Conservation (phyloP, 106 monocot species). For the Triglochin maritima region DNA sequence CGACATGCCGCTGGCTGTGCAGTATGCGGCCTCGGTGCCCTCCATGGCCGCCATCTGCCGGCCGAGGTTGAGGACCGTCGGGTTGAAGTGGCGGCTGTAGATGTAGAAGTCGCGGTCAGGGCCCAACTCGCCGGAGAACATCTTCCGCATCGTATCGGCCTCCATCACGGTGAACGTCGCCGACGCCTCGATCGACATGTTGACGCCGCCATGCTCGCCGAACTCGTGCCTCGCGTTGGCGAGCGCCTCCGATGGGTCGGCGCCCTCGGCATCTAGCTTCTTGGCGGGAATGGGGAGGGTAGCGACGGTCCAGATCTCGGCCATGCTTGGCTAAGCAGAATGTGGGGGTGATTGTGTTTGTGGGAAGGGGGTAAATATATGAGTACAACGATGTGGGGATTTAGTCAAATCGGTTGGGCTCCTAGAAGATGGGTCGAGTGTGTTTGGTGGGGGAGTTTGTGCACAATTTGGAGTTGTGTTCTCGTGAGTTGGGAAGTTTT, state of each 20-base stretch:
- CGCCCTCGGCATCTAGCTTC: not conserved
- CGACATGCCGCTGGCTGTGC: slow-evolving; percentile 95
- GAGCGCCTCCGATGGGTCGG: slow-evolving; percentile 61
- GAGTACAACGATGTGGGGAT: too few species aligned
- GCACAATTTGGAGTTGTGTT: too few species aligned
- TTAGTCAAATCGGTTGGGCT: too few species aligned
- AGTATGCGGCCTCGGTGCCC: slow-evolving; percentile 93
- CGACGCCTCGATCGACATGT: slow-evolving; percentile 99
- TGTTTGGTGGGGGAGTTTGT: too few species aligned
- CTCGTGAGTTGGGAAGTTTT: too few species aligned
- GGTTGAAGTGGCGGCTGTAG: slow-evolving; percentile 96
- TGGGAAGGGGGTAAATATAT: too few species aligned
- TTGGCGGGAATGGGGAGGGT: too few species aligned
- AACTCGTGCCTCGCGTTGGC: slow-evolving; percentile 87
- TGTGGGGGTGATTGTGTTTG: too few species aligned
- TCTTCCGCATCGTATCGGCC: slow-evolving; percentile 70
- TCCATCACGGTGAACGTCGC: slow-evolving; percentile 99
- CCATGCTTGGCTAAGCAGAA: too few species aligned
- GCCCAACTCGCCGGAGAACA: slow-evolving; percentile 89
- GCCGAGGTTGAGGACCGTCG: slow-evolving; percentile 77
- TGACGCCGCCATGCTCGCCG: slow-evolving; percentile 98
- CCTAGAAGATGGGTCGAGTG: too few species aligned
- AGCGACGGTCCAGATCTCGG: too few species aligned
- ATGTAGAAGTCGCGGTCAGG: slow-evolving; percentile 88
- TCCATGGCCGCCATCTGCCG: slow-evolving; percentile 95